Evolutionary conservation across 805 yeast species (phyloP).

Genomic region (Yueomyces sp.): DNA sequence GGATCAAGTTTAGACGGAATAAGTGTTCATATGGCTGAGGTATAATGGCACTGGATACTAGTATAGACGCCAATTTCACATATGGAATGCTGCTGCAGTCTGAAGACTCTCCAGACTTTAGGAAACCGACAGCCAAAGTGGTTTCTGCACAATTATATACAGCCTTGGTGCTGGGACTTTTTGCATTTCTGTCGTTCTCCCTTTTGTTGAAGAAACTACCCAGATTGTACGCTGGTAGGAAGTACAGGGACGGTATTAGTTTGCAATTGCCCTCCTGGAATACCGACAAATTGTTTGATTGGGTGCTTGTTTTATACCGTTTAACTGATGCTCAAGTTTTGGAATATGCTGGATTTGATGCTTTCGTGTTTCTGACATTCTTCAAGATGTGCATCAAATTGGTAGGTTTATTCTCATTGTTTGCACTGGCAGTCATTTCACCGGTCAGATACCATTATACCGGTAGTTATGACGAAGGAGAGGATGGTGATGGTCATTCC

Average conservation of each 20-base stretch:
- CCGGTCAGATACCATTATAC: conserved; percentile 78
- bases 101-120: conserved; percentile 16
- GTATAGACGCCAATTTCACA: too few relatives aligned
- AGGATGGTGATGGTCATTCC: conserved; percentile 17
- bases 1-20: too few relatives aligned
- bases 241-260: conserved; percentile 20
- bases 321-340: conserved; percentile 66
- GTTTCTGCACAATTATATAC: conserved; percentile 67
- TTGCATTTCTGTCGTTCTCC: conserved; percentile 60
- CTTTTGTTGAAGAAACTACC: conserved; percentile 63
- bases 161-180: conserved; percentile 52
- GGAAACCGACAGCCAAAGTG: conserved; percentile 35
- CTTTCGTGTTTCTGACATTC: conserved; percentile 80
- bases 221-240: conserved; percentile 72
- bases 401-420: conserved; percentile 46
- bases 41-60: too few relatives aligned
- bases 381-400: conserved; percentile 78
- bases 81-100: too few relatives aligned
- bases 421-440: conserved; percentile 64
- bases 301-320: conserved; percentile 57
- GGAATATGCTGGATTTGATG: conserved; percentile 88
- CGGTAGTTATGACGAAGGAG: conserved; percentile 59
- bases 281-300: conserved; percentile 49
- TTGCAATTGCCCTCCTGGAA: conserved; percentile 23
- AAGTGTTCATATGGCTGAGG: too few relatives aligned